phyloP scores from a whole-genome alignment of 306 rosid genomes.

The Castanea crenata region DNA sequence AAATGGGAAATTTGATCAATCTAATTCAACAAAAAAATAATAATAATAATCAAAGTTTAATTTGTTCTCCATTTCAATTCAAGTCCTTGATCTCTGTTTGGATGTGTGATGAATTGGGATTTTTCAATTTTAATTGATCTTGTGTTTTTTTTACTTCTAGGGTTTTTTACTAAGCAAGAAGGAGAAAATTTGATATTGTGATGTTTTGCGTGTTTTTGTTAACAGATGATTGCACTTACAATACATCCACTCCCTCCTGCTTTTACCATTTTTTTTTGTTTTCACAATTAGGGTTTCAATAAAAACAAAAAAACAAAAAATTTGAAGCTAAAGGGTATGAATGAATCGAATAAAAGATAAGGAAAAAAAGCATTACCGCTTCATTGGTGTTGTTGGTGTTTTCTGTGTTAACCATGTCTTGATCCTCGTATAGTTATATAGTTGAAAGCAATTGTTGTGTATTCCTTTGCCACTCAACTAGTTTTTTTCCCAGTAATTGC shows the following conservation, averaged over 20 bases:
- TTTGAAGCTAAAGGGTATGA: no score
- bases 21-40: neutral
- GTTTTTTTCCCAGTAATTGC: no score
- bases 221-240: slow-evolving; percentile 85
- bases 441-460: no score
- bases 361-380: slow-evolving; percentile 22
- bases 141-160: neutral
- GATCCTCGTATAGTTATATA: slow-evolving; percentile 50
- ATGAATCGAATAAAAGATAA: neutral
- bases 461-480: no score
- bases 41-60: neutral
- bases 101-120: no score
- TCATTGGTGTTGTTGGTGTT: slow-evolving; percentile 23
- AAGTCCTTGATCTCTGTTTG: neutral
- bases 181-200: neutral
- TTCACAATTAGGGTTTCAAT: neutral
- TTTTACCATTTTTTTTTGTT: neutral
- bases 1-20: neutral
- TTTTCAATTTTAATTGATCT: no score
- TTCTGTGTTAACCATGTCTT: slow-evolving; percentile 47
- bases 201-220: slow-evolving; percentile 19
- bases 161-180: neutral
- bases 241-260: slow-evolving; percentile 37
- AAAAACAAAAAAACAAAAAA: no score
- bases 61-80: neutral